Evolutionary conservation across 371 early-diverging fungal species (phyloP), one percentile per base, ranked within the genome.

Genomic region (Blyttiomyces sp.): DNA sequence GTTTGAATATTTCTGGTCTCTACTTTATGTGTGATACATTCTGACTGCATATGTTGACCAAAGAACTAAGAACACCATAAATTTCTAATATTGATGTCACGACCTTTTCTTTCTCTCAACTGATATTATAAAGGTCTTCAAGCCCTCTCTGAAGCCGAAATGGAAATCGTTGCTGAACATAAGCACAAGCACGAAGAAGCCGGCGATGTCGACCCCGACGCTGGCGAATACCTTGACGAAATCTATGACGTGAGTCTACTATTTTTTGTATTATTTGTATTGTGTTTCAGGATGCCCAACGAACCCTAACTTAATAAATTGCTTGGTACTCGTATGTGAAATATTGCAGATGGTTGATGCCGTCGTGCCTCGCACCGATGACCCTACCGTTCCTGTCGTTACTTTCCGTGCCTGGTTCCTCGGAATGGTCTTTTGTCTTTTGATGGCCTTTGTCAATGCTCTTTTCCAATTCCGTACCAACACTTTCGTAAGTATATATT

Each of bases 391-490:
- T 5, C 70, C 70, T 4, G 54, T 45, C 11, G 21, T 51, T 23
- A 69, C 70, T n/a, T 50, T 64, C 61, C 46, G 69, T 19, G 56
- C 53, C 1, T 39, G 57, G 39, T 23, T 61, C 34, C 54, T 69
- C 27, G 69, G 69, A 42, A 45, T 36, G 19, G 3, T 57, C 9
- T 64, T 64, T 42, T 53, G 57, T 23, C n/a, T 49, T 26, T 45
- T 66, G 33, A 5, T 57, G 3, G 45, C 43, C 26, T 45, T 63
- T 39, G 66, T 55, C 46, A 66, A 70, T 52, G 56, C 61, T 43
- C 23, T 64, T 11, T 54, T 59, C 36, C 45, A 63, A 26, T 63
- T 71, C 61, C 49, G 67, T 17, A 46, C 57, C 24, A 67, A 71
- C 52, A 19, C 55, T 6, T 63, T 70, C 55, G 17, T 9, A 48